phyloP scores from a whole-genome alignment of 176 grass and related monocot genomes.

The Eremochloa ophiuroides region DNA sequence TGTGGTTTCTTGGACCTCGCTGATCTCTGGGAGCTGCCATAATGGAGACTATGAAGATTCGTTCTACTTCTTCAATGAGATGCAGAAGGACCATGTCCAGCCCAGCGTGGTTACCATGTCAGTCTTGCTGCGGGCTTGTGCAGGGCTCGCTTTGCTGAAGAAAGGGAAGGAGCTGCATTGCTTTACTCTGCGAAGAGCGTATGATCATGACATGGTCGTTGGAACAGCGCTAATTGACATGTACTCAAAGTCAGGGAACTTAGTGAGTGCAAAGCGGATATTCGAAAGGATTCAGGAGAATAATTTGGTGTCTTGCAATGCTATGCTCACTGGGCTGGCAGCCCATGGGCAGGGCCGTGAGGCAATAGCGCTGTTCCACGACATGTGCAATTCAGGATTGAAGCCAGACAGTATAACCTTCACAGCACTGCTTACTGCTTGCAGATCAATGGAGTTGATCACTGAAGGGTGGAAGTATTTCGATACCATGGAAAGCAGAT shows the following conservation, averaged over 20 bases:
- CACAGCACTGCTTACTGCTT: conserved; percentile 72
- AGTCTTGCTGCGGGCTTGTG: conserved; percentile 54
- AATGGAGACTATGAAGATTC: conserved; percentile 55
- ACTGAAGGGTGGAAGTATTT: conserved; percentile 77
- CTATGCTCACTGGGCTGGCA: conserved; percentile 69
- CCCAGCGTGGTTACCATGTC: conserved; percentile 57
- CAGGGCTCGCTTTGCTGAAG: conserved; percentile 47
- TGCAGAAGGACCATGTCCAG: conserved; percentile 56
- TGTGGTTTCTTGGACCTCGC: conserved; percentile 69
- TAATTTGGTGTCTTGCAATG: conserved; percentile 73
- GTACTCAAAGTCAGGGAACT: conserved; percentile 67
- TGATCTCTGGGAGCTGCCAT: conserved; percentile 66
- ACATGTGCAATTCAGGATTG: conserved; percentile 54
- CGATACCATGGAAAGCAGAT: conserved; percentile 54
- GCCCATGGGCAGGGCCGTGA: conserved; percentile 49
- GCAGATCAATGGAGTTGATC: conserved; percentile 61
- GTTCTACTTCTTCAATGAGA: conserved; percentile 56
- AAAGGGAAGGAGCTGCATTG: conserved; percentile 83
- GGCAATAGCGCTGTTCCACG: conserved; percentile 49
- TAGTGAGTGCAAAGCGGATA: conserved; percentile 34
- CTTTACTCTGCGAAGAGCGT: conserved; percentile 40
- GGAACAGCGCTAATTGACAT: conserved; percentile 61
- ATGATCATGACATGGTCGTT: conserved; percentile 48
- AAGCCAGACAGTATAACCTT: conserved; percentile 72
- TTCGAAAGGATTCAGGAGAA: conserved; percentile 50